Evolutionary conservation across 805 yeast species (phyloP).

Genomic region (Wickerhamomyces chambardii): DNA sequence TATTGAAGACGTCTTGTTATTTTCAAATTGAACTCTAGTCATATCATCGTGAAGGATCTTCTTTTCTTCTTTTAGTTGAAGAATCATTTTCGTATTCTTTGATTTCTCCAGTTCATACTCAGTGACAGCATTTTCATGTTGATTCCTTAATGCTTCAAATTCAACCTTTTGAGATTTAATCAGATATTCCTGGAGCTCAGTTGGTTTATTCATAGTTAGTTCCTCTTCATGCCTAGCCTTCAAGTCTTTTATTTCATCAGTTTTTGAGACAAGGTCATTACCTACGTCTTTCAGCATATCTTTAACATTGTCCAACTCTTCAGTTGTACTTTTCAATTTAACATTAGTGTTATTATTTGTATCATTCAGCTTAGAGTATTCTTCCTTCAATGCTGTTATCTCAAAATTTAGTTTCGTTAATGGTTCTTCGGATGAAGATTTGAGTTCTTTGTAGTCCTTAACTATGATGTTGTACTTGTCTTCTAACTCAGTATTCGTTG

Average conservation of each 20-base stretch:
- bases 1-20: slow-evolving; percentile 5
- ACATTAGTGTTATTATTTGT: too few relatives aligned
- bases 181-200: slow-evolving; percentile 6
- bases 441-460: slow-evolving; percentile 11
- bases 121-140: slow-evolving; percentile 24
- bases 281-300: slow-evolving; percentile 78
- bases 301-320: slow-evolving; percentile 60
- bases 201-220: slow-evolving; percentile 5
- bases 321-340: slow-evolving; percentile 33
- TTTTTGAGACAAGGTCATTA: slow-evolving; percentile 65
- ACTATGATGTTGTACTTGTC: slow-evolving; percentile 10
- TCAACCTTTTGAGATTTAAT: slow-evolving; percentile 16
- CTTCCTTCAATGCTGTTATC: too few relatives aligned
- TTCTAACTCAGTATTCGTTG: slow-evolving; percentile 8
- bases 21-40: slow-evolving; percentile 5
- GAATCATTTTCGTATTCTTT: slow-evolving; percentile 5
- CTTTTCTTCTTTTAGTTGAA: slow-evolving; percentile 15
- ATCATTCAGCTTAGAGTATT: slow-evolving; percentile 7
- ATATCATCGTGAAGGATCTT: slow-evolving; percentile 3
- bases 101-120: slow-evolving; percentile 14
- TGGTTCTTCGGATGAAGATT: slow-evolving; percentile 9
- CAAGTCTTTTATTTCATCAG: slow-evolving; percentile 41
- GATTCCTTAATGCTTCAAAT: slow-evolving; percentile 20
- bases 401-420: slow-evolving; percentile 3
- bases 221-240: slow-evolving; percentile 8